Base-by-base conservation (phyloP, 2,329 filamentous ascomycete genomes). In the Sclerotinia nivalis region DNA sequence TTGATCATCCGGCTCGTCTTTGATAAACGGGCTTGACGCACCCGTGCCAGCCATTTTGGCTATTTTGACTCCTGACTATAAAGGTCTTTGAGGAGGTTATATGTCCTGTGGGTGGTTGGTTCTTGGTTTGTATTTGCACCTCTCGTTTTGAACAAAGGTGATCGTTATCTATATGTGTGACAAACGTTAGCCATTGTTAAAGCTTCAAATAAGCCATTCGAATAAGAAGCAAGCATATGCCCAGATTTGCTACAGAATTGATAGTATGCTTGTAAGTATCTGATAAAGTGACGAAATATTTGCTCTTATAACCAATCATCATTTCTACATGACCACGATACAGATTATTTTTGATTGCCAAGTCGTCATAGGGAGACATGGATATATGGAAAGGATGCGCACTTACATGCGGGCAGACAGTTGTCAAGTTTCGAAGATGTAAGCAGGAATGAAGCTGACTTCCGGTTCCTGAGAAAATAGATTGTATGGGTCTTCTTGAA, bases 1-100 rank as follows among this genome's bases (percentile, higher is more conserved):
- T 77, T 86, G 85, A 73, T 90, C 88, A 80, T 90, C 86, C 72
- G 87, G 85, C 79, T 91, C 88, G 80, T 86, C 84, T 82, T 91
- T 91, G 81, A 91, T 91, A 80, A 85, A 91, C 68, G 87, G 85
- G 77, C 84, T 83, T 71, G 77, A 78, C 71, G 76, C 75, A 72
- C 77, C 77, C 71, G 77, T 78, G 65, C 77, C 76, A 74, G 77
- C 76, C 77, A 79, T 79, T 66, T 75, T 76, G 68, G 72, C 66
- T 75, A 78, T 79, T 66, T 74, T 76, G 69, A 72, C 68, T 75
- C 64, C 69, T 65, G 73, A 69, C 68, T 70, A 72, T 69, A 69
- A 43, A 67, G 55, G 40, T 31, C 65, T 70, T 28, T 28, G 62
- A 70, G 55, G 68, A 61, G 61, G 43, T 71, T 47, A 71, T 73